These are phyloP conservation scores for Nyctanthes arbortristis DNA, from an alignment of 257 asterid genomes.

Conservation along the genomic window DNA sequence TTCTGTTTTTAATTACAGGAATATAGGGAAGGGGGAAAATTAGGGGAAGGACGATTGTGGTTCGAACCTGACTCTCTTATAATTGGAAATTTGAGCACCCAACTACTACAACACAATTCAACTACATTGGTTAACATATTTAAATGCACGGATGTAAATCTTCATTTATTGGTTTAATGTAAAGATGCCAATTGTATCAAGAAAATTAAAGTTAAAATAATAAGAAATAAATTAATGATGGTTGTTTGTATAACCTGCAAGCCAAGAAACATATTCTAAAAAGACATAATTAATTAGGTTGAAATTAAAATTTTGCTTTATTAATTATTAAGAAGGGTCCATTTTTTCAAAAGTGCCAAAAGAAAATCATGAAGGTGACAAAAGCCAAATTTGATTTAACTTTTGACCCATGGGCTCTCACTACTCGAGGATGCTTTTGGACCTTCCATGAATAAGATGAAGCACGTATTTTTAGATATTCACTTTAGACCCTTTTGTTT, in stretches of 20 bases:
- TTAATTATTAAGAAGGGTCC: background rate
- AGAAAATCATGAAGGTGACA: conserved; percentile 1
- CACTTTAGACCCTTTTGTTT: background rate
- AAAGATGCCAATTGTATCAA: background rate
- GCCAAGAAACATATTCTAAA: conserved; percentile 12
- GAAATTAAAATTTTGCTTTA: background rate
- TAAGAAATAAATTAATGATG: background rate
- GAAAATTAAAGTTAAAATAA: background rate
- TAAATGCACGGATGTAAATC: no score
- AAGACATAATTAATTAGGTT: background rate
- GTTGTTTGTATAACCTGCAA: conserved; percentile 13
- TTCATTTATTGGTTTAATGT: no score
- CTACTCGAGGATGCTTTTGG: conserved; percentile 1
- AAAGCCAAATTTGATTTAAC: background rate
- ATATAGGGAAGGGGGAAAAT: no score
- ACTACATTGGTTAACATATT: no score
- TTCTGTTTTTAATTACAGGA: no score
- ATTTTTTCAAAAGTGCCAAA: background rate
- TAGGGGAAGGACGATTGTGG: no score
- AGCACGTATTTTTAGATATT: background rate
- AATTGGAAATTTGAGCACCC: no score
- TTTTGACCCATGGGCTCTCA: background rate
- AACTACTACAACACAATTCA: no score
- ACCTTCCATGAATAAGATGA: background rate
- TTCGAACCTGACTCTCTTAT: no score